phyloP scores from a whole-genome alignment of 2,329 filamentous ascomycete genomes.

The Cyanodermella asteris region DNA sequence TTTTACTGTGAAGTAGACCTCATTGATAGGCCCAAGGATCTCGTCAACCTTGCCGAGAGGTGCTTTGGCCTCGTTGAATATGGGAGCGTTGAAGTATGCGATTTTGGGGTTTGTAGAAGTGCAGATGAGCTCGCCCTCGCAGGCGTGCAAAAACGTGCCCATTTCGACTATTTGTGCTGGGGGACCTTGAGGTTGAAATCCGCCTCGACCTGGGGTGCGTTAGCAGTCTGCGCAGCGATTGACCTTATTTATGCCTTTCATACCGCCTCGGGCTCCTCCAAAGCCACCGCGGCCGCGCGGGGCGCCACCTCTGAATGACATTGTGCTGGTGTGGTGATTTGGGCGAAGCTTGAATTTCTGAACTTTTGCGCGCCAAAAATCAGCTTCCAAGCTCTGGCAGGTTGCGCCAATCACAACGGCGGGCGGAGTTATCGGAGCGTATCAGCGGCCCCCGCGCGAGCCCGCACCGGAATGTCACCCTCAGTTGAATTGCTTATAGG shows the following conservation, averaged over 20 bases:
- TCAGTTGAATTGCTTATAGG: no score
- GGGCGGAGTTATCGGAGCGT: no score
- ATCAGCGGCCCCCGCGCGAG: no score
- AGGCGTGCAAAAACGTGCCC: constrained; percentile 82
- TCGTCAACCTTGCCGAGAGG: constrained; percentile 94
- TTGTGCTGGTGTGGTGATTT: constrained; percentile 18
- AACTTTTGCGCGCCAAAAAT: no score
- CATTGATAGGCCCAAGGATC: constrained; percentile 89
- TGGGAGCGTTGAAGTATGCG: constrained; percentile 96
- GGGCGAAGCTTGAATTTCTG: no score
- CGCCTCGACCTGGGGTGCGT: constrained; percentile 38
- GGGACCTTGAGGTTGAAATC: constrained; percentile 41
- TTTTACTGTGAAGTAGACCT: constrained; percentile 97
- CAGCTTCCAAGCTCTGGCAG: no score
- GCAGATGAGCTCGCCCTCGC: constrained; percentile 96
- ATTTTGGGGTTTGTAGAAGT: constrained; percentile 87
- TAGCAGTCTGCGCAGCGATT: no score
- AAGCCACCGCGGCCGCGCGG: constrained; percentile 28
- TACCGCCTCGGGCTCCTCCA: constrained; percentile 28
- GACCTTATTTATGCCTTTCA: no score
- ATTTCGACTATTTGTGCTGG: constrained; percentile 46
- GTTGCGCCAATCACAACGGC: no score
- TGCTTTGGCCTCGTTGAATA: constrained; percentile 97
- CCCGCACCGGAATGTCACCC: no score
- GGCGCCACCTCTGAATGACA: constrained; percentile 39